Base-by-base conservation (phyloP, 306 rosid species). In the Prosopis cineraria region DNA sequence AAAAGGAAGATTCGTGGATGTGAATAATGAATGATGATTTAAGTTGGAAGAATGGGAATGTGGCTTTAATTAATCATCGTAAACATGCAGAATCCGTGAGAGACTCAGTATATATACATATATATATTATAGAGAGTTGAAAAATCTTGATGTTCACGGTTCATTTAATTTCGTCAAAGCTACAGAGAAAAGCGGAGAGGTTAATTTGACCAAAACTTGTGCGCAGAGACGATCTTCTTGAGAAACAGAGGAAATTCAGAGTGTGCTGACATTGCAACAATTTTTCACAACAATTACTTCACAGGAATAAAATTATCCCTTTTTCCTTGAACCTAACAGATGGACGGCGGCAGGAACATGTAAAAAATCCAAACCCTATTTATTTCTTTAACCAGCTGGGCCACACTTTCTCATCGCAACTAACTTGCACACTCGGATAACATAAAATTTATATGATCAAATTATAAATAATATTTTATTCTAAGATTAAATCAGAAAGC, bases 151-250 rank as follows among this genome's bases (percentile, higher is more conserved):
- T 53, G 76, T 79, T 79, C 29, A 29, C 75, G 17, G 13, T 70
- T 62, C 62, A 33, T 74, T 79, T 68, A 75, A 76, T 68, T 45
- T 76, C 69, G 76, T 63, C 78, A 53, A 60, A 31, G 19, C 52
- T 27, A 68, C 24, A 43, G 56, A 44, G 22, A 39, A 37, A 58
- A 76, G 34, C 7, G 39, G 27, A 19, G n/a, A 40, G 10, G 41
- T 73, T 6, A 40, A 67, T 39, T 37, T 24, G 77, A 37, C 70
- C 37, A 16, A 20, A 63, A 34, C 19, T 65, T 67, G 34, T 39
- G 2, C 20, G 47, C 48, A 14, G 22, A 36, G 6, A 3, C n/a
- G 12, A 7, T 16, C 70, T 66, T 48, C 34, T 34, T 65, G 9
- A 67, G 48, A 20, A 65, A 73, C 81, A 53, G 39, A 36, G 14